Base-by-base conservation (phyloP, 2,329 filamentous ascomycete genomes). In the Bipolaris sorokiniana region DNA sequence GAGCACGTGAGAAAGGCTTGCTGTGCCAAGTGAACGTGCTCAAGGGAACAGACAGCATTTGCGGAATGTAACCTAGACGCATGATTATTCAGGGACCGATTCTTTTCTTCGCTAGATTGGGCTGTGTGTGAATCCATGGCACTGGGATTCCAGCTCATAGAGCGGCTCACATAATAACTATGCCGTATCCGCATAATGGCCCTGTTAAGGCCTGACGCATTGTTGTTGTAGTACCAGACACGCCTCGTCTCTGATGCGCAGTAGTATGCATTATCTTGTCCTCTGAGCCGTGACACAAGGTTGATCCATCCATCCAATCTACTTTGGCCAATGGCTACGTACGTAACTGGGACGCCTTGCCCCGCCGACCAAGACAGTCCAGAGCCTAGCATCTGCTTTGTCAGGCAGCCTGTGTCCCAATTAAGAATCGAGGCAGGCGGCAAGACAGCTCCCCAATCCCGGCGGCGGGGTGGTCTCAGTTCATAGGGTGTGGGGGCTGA, bases 301-400 rank as follows among this genome's bases (percentile, higher is more conserved):
- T 40, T 36, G 44, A 41, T 54, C 41, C 54, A 55, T 50, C 46
- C 54, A 52, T 6, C 49, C 49, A 57, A 59, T 64, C 46, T 64
- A 62, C 40, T 22, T 20, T 28, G 20, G 22, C 59, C 62, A 61
- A 63, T 63, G 20, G 47, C 9, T 18, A 23, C 41, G 6, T 18
- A 23, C 41, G 6, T 38, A 20, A 5, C 31, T 3, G 28, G 22
- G 16, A 45, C 59, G 54, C 62, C 54, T 56, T 41, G 45, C 47
- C 50, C 50, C 59, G 47, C 62, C 33, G 20, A 31, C 47, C 51
- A 33, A 47, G 57, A 50, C 22, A 58, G 34, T 31, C 23, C 11
- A 33, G 44, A 54, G 40, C 51, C 38, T 48, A 50, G 49, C 42
- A 51, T 48, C 34, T 56, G 26, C 57, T 46, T 48, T 40, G 52